A percentile compares a stretch with the other conserved stretches of the same genome.
phyloP scores from a whole-genome alignment of 1,284 basidiomycete species.

The Cryptococcus depauperatus region DNA sequence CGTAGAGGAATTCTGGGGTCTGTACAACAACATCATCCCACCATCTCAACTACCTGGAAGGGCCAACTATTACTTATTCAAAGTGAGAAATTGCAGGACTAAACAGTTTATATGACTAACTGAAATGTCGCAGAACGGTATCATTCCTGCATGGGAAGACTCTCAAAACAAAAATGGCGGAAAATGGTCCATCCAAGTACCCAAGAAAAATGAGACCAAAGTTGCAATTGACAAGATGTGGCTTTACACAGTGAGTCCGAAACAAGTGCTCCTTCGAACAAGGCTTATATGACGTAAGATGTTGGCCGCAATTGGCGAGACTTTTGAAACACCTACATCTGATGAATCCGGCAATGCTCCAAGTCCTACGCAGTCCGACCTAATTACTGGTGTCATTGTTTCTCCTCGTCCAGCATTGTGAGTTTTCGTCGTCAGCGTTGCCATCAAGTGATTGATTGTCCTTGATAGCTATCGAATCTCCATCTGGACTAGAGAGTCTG shows the following conservation, averaged over 20 bases:
- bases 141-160: slow-evolving; percentile 95
- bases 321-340: slow-evolving; percentile 75
- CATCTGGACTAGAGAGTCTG: slow-evolving; percentile 89
- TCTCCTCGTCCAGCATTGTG: slow-evolving; percentile 83
- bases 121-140: slow-evolving; percentile 59
- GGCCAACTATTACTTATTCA: slow-evolving; percentile 99
- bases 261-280: background rate
- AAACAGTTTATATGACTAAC: background rate
- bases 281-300: slow-evolving; percentile 52
- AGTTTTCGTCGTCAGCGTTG: slow-evolving; percentile 14
- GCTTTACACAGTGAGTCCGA: slow-evolving; percentile 76
- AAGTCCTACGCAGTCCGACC: slow-evolving; percentile 49
- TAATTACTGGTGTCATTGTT: slow-evolving; percentile 92
- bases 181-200: slow-evolving; percentile 97
- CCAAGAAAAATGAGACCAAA: slow-evolving; percentile 79
- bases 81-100: slow-evolving; percentile 46
- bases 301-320: slow-evolving; percentile 94
- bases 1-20: slow-evolving; percentile 97
- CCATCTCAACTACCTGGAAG: slow-evolving; percentile 90
- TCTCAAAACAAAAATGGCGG: slow-evolving; percentile 91
- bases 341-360: slow-evolving; percentile 25
- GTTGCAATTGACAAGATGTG: slow-evolving; percentile 85
- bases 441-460: background rate
- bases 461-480: slow-evolving; percentile 67
- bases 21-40: slow-evolving; percentile 97